Base-by-base conservation (phyloP, 805 yeast species). In the Tetrapisispora fleetii region DNA sequence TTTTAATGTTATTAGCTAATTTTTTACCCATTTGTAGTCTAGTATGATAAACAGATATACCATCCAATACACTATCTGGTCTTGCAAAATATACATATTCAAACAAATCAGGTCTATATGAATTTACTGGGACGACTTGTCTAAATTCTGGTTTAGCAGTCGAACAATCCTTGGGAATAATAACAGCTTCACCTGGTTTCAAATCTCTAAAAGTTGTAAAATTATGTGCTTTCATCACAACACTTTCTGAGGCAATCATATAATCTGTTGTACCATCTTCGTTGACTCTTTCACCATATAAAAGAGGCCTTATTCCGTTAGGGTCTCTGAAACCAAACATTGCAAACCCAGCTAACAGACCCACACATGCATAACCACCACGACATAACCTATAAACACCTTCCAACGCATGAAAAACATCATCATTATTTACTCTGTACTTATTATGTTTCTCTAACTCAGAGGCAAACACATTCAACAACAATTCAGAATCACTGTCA, bases 21-120 rank as follows among this genome's bases (percentile, higher is more conserved):
- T 85, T 85, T 52, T 76, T 81, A 59, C 99, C 99, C 99, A 93
- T 93, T 54, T 80, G 88, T 52, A 93, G 75, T 66, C 98, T 81
- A 35, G 95, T 83, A 58, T 90, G 81, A 68, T 93, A 93, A 19
- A 93, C 98, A 17, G 95, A 85, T 42, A 93, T 85, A n/a, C 98
- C 99, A 67, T 93, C 99, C 52, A 90, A 69, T 28, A 93, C 95
- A 39, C 95, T 83, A 65, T 93, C 99, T 0, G 98, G 97, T 64
- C 99, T 81, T 17, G 99, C 98, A 73, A 93, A 93, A 70, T 93
- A 93, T 42, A 93, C 99, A 65, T 90, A 93, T 69, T 93, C 99
- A 60, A 93, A 93, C 53, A 93, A 81, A 70, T 95, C 98, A 8
- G 99, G 99, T 16, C 96, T 82, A 68, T 89, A 90, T 2, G 83